Evolutionary conservation across 108 stramenopile genomes (phyloP).

Genomic region (Nitzschia sp.): DNA sequence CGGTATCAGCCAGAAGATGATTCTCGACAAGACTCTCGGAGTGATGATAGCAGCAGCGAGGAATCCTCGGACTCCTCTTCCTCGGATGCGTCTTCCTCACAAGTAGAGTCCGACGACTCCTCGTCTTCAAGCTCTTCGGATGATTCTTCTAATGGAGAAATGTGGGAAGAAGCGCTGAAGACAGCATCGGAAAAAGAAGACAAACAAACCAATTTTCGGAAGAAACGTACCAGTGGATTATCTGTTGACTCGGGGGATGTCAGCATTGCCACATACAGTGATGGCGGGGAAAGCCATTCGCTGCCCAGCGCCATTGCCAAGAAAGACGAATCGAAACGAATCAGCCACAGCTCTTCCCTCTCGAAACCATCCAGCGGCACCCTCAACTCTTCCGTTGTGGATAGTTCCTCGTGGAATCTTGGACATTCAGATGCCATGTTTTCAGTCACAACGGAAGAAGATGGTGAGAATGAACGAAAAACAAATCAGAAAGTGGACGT

Average conservation of each 20-base stretch:
- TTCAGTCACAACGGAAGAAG: neutral
- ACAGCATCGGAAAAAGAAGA: neutral
- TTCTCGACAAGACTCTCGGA: neutral
- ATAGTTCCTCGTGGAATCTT: neutral
- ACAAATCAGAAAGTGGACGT: neutral
- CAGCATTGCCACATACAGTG: constrained; percentile 12
- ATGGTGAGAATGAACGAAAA: neutral
- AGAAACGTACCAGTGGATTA: neutral
- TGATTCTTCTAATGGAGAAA: too few relatives aligned
- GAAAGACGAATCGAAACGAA: neutral
- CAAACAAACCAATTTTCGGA: neutral
- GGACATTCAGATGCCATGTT: neutral
- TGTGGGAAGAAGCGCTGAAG: neutral
- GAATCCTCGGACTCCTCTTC: neutral
- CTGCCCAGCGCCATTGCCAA: neutral
- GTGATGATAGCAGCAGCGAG: neutral
- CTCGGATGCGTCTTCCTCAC: neutral
- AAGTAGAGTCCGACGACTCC: neutral
- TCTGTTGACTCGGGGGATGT: constrained; percentile 2
- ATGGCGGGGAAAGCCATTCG: neutral
- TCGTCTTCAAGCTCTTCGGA: neutral
- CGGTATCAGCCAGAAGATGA: neutral
- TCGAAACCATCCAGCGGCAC: neutral
- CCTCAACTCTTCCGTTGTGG: neutral
- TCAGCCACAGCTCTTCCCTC: neutral